Evolutionary conservation across 2,329 filamentous ascomycete species (phyloP).

Genomic region (Penicillium sp.): DNA sequence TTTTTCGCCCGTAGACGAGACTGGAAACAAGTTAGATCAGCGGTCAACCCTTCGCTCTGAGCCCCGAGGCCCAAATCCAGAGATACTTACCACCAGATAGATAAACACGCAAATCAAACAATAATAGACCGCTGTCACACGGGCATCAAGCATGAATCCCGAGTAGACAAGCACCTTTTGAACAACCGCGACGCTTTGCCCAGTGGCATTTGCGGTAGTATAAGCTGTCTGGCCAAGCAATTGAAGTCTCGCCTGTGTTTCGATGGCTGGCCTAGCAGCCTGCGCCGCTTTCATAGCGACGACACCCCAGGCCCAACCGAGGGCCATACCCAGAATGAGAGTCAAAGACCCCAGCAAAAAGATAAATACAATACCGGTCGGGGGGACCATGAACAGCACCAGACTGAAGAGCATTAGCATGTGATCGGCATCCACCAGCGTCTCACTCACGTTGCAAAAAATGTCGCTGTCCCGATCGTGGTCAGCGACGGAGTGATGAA

Average conservation of each 20-base stretch:
- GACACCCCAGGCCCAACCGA: slow-evolving; percentile 55
- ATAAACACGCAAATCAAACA: slow-evolving; percentile 48
- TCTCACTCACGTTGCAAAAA: slow-evolving; percentile 45
- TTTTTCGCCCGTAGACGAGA: slow-evolving; percentile 49
- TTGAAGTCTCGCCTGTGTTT: slow-evolving; percentile 38
- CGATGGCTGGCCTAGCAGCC: slow-evolving; percentile 44
- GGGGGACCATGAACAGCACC: slow-evolving; percentile 50
- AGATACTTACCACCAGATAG: slow-evolving; percentile 39
- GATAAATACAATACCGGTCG: slow-evolving; percentile 49
- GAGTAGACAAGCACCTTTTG: slow-evolving; percentile 44
- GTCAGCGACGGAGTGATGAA: slow-evolving; percentile 49
- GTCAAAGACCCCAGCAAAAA: slow-evolving; percentile 48
- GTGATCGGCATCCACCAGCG: no score
- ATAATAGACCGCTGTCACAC: slow-evolving; percentile 44
- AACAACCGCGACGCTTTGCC: slow-evolving; percentile 29
- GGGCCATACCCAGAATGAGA: slow-evolving; percentile 49
- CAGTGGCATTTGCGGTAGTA: slow-evolving; percentile 38
- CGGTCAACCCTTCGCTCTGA: neutral
- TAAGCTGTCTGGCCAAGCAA: slow-evolving; percentile 36
- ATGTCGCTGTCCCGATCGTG: slow-evolving; percentile 48
- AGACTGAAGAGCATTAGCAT: slow-evolving; percentile 23
- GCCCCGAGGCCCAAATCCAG: neutral
- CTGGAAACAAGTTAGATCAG: slow-evolving; percentile 17
- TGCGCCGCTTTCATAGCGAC: slow-evolving; percentile 53
- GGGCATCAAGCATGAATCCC: slow-evolving; percentile 52